Base-by-base conservation (phyloP, 768 basidiomycete genomes). In the Ramaria rubella region DNA sequence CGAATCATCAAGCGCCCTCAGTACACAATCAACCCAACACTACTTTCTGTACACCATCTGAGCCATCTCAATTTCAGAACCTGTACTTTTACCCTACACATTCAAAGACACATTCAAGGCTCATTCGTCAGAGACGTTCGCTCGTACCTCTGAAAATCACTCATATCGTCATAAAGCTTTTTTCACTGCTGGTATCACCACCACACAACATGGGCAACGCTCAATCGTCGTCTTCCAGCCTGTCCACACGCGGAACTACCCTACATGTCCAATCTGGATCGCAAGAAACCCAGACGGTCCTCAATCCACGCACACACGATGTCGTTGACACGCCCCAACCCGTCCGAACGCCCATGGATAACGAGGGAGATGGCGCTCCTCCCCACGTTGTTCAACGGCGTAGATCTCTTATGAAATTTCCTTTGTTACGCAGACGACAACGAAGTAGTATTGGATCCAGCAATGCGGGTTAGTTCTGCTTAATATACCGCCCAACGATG, bases 351-450 rank as follows among this genome's bases (percentile, higher is more conserved):
- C 29, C 31, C 2, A 34, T 19, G 36, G 45, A 56, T 11, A 33
- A 56, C 21, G 27, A 45, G 29, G 43, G 19, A 21, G 55, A 23
- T 29, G 8, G 26, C 19, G 26, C 43, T 9, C 30, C 43, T 3
- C 30, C 24, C 17, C 40, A 15, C 19, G 43, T 27, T 29, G 33
- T 48, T 5, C 40, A 38, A 23, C 24, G 46, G 27, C 21, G 55
- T 6, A 17, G 46, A 17, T 56, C 55, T 29, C 17, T 56, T 3
- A 45, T 56, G 55, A 56, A 46, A 12, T 56, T 56, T 36, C 31
- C 45, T 1, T 56, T 45, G 4, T n/a, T 56, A 8, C 43, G 44
- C 5, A 21, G n/a, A 33, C 38, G 26, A 26, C 27, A 29, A 4
- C 17, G 31, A 3, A 56, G 53, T 45, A 24, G 31, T n/a, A 29